A percentile compares a stretch with the other conserved stretches of the same genome.
phyloP scores from a whole-genome alignment of 2,329 filamentous ascomycete genomes.

The Trichoderma simmonsii region DNA sequence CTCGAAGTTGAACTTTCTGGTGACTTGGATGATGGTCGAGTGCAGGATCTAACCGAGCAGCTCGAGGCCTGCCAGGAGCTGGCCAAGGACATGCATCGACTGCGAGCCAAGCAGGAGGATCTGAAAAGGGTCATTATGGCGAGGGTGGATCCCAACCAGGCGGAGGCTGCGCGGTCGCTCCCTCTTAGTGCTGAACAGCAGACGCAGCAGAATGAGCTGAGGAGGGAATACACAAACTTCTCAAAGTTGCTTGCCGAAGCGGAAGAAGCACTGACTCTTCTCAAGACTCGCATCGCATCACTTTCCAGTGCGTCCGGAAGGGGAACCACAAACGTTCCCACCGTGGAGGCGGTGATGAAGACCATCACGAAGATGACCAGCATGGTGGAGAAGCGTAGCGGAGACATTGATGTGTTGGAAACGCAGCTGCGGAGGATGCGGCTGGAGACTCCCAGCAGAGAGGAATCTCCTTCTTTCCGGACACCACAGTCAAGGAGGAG shows the following conservation, averaged over 20 bases:
- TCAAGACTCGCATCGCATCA: conserved; percentile 72
- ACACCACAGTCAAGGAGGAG: conserved; percentile 39
- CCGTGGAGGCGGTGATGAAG: conserved; percentile 85
- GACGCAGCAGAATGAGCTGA: conserved; percentile 78
- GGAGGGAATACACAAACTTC: conserved; percentile 70
- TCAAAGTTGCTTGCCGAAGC: conserved; percentile 71
- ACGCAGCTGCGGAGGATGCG: conserved; percentile 75
- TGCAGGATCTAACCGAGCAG: conserved; percentile 67
- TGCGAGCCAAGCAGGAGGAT: conserved; percentile 74
- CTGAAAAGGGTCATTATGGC: conserved; percentile 72
- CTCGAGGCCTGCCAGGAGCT: conserved; percentile 66
- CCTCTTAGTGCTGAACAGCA: conserved; percentile 82
- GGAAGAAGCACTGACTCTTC: conserved; percentile 74
- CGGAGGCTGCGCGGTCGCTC: conserved; percentile 62
- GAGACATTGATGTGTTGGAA: conserved; percentile 87
- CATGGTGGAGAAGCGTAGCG: conserved; percentile 88
- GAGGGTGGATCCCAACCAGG: conserved; percentile 64
- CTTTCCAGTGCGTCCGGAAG: conserved; percentile 50
- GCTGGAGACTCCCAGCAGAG: conserved; percentile 45
- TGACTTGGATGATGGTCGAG: conserved; percentile 63
- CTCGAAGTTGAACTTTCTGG: conserved; percentile 61
- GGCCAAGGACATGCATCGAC: conserved; percentile 64
- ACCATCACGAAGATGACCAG: conserved; percentile 90
- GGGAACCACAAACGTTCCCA: conserved; percentile 59
- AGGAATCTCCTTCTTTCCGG: conserved; percentile 42